Conservation (phyloP, 2,329 filamentous ascomycete genomes). For the Plenodomus tracheiphilus region DNA sequence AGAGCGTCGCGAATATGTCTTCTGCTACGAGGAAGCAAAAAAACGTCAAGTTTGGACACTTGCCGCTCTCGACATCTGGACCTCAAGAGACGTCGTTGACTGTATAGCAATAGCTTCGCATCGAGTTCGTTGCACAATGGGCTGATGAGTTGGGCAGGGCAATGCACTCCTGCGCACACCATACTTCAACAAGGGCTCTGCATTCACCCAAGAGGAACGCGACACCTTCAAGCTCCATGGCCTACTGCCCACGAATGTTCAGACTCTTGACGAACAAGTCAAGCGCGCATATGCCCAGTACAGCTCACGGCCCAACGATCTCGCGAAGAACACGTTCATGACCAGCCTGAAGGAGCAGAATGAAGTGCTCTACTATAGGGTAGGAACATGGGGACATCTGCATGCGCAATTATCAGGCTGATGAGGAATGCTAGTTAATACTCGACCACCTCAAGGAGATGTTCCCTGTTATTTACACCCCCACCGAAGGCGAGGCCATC, state of each 20-base stretch:
- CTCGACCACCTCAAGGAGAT: slow-evolving; percentile 81
- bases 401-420: slow-evolving; percentile 1
- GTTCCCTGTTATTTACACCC: slow-evolving; percentile 89
- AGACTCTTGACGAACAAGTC: slow-evolving; percentile 76
- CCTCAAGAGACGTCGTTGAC: slow-evolving; percentile 46
- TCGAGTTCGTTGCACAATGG: fast-evolving
- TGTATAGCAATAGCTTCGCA: slow-evolving; percentile 16
- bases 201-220: slow-evolving; percentile 71
- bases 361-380: slow-evolving; percentile 77
- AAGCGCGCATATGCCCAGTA: slow-evolving; percentile 82
- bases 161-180: slow-evolving; percentile 64
- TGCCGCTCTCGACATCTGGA: slow-evolving; percentile 49
- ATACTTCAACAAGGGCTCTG: slow-evolving; percentile 83
- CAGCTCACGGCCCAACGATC: slow-evolving; percentile 60
- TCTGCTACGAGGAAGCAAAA: slow-evolving; percentile 22
- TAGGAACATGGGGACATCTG: slow-evolving; percentile 41
- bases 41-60: slow-evolving; percentile 40
- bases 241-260: slow-evolving; percentile 70
- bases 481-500: slow-evolving; percentile 87
- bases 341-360: slow-evolving; percentile 85
- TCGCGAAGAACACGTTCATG: slow-evolving; percentile 88
- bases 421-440: slow-evolving; percentile 58
- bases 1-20: slow-evolving; percentile 12
- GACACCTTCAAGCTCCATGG: slow-evolving; percentile 70
- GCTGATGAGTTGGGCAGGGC: slow-evolving; percentile 25